Conservation (phyloP, 176 grass and related monocot genomes). For the Hordeum marinum region DNA sequence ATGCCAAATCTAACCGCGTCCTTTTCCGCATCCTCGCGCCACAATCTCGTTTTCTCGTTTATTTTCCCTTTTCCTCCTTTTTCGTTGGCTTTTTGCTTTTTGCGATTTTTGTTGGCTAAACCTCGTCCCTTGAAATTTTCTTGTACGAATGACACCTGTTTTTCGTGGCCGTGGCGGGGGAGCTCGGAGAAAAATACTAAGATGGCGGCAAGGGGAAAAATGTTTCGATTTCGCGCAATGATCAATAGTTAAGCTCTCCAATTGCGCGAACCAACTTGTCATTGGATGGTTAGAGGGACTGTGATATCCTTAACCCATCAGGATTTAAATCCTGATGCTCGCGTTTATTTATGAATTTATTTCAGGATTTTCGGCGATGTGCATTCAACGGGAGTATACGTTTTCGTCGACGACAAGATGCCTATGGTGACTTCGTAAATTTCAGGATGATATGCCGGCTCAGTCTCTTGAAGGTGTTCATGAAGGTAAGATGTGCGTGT, state of each 20-base stretch:
- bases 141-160: background rate
- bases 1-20: constrained; percentile 24
- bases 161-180: background rate
- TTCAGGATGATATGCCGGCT: no score
- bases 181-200: background rate
- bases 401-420: no score
- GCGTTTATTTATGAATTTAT: no score
- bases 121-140: background rate
- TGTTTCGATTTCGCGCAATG: background rate
- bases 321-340: no score
- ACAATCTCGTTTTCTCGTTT: background rate
- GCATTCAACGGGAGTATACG: no score
- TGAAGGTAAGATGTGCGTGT: no score
- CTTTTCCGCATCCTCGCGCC: background rate
- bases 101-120: background rate
- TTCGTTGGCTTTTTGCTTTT: background rate
- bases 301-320: no score
- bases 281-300: no score
- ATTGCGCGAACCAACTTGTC: no score
- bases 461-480: no score
- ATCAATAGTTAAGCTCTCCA: background rate
- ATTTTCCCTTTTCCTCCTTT: background rate
- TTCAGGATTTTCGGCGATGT: no score
- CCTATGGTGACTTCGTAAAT: no score
- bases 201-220: background rate